A percentile compares a stretch with the other conserved stretches of the same genome.
These are phyloP conservation scores for Dillenia suffruticosa DNA, from an alignment of 164 flowering plant genomes.

Conservation along the genomic window DNA sequence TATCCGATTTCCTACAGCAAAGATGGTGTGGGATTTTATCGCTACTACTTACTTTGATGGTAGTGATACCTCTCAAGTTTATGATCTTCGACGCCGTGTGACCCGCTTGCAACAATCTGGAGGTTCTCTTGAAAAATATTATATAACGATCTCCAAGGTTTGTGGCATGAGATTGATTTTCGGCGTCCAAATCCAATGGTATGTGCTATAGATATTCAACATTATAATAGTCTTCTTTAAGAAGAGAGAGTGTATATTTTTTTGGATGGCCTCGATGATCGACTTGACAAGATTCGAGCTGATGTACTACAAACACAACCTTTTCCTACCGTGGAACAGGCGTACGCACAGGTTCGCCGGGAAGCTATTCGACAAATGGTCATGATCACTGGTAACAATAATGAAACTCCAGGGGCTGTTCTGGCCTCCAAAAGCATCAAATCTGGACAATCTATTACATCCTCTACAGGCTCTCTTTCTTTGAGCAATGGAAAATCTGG, in stretches of 20 bases:
- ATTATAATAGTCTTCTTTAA: not conserved
- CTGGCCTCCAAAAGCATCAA: not conserved
- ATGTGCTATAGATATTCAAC: not conserved
- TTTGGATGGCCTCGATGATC: no score
- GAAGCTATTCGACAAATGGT: slow-evolving; percentile 2
- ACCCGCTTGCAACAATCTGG: not conserved
- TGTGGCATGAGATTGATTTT: not conserved
- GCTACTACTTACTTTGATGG: no score
- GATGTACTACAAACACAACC: not conserved
- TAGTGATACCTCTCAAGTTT: no score
- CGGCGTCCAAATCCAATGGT: no score
- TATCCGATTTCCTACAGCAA: no score
- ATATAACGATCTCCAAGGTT: not conserved
- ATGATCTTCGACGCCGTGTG: no score
- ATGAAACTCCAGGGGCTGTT: not conserved
- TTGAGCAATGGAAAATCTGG: not conserved
- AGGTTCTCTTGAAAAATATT: not conserved
- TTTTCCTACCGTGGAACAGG: slow-evolving; percentile 2
- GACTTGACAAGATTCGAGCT: no score
- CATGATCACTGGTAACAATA: not conserved
- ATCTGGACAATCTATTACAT: not conserved
- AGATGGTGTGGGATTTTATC: no score
- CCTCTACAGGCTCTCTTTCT: not conserved
- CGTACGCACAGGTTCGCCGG: not conserved
- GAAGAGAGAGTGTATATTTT: not conserved